A percentile compares a stretch with the other conserved stretches of the same genome.
Evolutionary conservation across 2,329 filamentous ascomycete species (phyloP).

Genomic region (Fusarium sp.): DNA sequence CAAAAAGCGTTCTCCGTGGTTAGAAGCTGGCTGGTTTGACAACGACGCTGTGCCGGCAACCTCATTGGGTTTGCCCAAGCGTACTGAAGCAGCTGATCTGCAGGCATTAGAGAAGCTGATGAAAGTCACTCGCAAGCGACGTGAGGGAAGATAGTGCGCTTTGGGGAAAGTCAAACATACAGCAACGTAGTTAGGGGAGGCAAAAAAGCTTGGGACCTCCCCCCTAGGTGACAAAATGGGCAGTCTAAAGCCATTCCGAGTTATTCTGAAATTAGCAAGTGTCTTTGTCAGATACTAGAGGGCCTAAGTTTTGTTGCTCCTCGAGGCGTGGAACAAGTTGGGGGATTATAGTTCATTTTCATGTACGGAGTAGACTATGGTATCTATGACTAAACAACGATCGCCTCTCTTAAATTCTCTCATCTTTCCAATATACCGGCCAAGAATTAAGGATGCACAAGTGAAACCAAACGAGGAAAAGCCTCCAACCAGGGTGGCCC

Average conservation of each 20-base stretch:
- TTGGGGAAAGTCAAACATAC: fast-evolving
- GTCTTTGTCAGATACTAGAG: neutral
- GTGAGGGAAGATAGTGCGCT: fast-evolving
- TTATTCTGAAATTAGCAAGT: no score
- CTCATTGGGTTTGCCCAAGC: neutral
- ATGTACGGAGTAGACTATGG: neutral
- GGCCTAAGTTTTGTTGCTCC: fast-evolving
- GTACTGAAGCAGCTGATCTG: neutral
- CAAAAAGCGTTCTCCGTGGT: no score
- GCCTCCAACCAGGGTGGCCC: slow-evolving; percentile 33
- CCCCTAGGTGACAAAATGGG: fast-evolving
- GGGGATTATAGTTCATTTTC: neutral
- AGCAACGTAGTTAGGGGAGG: no score
- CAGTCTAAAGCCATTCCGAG: fast-evolving
- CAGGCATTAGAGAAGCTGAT: neutral
- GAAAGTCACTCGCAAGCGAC: neutral
- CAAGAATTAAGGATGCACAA: slow-evolving; percentile 14
- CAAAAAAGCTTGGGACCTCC: fast-evolving
- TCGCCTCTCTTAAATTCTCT: neutral
- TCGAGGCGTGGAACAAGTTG: neutral
- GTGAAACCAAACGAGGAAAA: slow-evolving; percentile 34
- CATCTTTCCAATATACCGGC: neutral
- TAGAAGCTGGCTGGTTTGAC: no score
- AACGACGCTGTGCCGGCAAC: no score
- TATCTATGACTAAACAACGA: neutral